Evolutionary conservation across 2,329 filamentous ascomycete species (phyloP).

Genomic region (Lizonia empirigonia): DNA sequence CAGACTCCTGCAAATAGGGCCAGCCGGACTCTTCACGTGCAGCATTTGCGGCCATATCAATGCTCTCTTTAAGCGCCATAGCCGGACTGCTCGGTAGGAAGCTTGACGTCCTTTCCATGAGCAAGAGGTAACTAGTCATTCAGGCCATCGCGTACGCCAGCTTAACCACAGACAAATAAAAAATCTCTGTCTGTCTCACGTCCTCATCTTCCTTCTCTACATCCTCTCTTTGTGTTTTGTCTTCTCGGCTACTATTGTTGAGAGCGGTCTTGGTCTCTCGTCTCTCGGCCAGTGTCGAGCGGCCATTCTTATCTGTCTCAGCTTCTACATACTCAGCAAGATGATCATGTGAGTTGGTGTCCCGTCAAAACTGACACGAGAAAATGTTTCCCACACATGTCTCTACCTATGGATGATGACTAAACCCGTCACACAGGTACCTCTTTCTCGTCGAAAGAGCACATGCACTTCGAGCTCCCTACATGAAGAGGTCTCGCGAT

Average conservation of each 20-base stretch:
- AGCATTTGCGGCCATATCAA: slow-evolving; percentile 21
- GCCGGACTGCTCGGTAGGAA: slow-evolving; percentile 31
- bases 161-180: slow-evolving; percentile 2
- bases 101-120: neutral
- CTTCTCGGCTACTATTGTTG: slow-evolving; percentile 40
- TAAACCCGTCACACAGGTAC: slow-evolving; percentile 33
- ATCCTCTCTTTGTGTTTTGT: slow-evolving; percentile 45
- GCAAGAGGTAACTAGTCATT: neutral
- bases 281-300: slow-evolving; percentile 36
- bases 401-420: too few species aligned
- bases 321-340: slow-evolving; percentile 34
- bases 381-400: too few species aligned
- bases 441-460: slow-evolving; percentile 51
- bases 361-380: too few species aligned
- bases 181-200: slow-evolving; percentile 23
- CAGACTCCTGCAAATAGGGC: neutral
- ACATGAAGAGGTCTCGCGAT: slow-evolving; percentile 39
- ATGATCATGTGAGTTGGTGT: slow-evolving; percentile 20
- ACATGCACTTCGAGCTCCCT: slow-evolving; percentile 46
- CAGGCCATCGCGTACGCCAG: slow-evolving; percentile 27
- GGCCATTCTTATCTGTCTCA: slow-evolving; percentile 47
- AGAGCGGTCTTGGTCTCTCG: slow-evolving; percentile 39
- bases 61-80: slow-evolving; percentile 38
- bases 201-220: slow-evolving; percentile 45
- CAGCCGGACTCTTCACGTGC: slow-evolving; percentile 17